Evolutionary conservation across 2,329 filamentous ascomycete species (phyloP).

Genomic region (Microdochium trichocladiopsis): DNA sequence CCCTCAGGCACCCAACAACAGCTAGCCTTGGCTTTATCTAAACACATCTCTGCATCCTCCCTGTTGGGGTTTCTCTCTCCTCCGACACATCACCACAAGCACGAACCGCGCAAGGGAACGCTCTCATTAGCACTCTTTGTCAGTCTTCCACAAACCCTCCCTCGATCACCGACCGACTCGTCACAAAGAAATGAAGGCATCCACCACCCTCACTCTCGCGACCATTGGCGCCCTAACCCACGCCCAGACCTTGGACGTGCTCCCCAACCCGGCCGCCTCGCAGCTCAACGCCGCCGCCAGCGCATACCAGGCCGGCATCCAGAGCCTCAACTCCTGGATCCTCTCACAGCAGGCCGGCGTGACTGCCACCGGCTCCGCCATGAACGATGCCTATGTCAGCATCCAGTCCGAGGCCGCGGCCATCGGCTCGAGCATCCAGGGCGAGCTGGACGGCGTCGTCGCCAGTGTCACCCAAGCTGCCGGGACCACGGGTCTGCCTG

Average conservation of each 20-base stretch:
- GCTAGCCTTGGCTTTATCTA: no score
- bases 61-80: no score
- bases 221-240: neutral
- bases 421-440: neutral
- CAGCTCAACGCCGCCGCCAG: neutral
- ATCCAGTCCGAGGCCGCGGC: neutral
- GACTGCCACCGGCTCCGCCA: neutral
- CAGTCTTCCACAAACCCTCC: no score
- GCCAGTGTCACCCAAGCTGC: neutral
- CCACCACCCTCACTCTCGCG: no score
- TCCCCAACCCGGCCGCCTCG: neutral
- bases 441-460: neutral
- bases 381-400: neutral
- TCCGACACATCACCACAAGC: no score
- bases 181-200: no score
- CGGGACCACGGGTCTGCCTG: neutral
- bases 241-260: neutral
- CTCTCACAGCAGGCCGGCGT: neutral
- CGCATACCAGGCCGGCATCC: neutral
- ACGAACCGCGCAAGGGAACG: no score
- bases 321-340: neutral
- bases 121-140: no score
- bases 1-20: no score
- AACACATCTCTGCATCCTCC: no score
- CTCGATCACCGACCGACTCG: no score